phyloP scores from a whole-genome alignment of 2,329 filamentous ascomycete species.

The Fusarium hainanense region DNA sequence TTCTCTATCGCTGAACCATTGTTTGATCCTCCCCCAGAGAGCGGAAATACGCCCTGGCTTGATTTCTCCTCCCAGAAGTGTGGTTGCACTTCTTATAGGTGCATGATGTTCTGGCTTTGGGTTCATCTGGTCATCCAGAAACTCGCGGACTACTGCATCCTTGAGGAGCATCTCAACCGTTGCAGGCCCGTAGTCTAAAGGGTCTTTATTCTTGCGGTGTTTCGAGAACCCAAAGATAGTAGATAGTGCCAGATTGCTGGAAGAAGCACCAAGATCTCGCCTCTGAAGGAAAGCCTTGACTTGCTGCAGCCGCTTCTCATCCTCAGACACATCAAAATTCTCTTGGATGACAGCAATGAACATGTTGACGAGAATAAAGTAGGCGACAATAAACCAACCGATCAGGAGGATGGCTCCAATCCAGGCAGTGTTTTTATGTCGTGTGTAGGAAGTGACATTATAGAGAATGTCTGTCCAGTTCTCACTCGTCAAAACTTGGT shows the following conservation, averaged over 20 bases:
- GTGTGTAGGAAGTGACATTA: constrained; percentile 77
- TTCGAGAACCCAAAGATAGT: constrained; percentile 74
- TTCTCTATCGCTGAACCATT: constrained; percentile 71
- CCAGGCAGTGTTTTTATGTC: constrained; percentile 79
- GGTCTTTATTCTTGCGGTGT: constrained; percentile 74
- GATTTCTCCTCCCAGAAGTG: constrained; percentile 55
- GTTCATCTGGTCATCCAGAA: constrained; percentile 74
- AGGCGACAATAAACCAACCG: constrained; percentile 94
- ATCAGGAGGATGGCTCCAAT: constrained; percentile 92
- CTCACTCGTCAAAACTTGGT: constrained; percentile 94
- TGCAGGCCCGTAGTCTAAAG: constrained; percentile 89
- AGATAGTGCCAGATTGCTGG: constrained; percentile 80
- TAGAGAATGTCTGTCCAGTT: constrained; percentile 95
- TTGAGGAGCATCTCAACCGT: constrained; percentile 97
- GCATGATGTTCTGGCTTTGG: constrained; percentile 45
- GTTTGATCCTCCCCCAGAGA: constrained; percentile 70
- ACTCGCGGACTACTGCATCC: constrained; percentile 93
- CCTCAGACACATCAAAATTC: constrained; percentile 98
- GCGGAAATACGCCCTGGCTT: constrained; percentile 69
- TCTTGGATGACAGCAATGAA: constrained; percentile 99
- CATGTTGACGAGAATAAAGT: constrained; percentile 98
- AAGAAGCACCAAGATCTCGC: constrained; percentile 80
- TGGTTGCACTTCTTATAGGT: constrained; percentile 49
- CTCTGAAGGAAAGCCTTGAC: constrained; percentile 94
- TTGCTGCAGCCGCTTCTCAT: constrained; percentile 96